Percentiles rank a stretch among this genome's conserved stretches.
Evolutionary conservation across 2,329 filamentous ascomycete genomes (phyloP).

Genomic region (Aspergillus amoenus): DNA sequence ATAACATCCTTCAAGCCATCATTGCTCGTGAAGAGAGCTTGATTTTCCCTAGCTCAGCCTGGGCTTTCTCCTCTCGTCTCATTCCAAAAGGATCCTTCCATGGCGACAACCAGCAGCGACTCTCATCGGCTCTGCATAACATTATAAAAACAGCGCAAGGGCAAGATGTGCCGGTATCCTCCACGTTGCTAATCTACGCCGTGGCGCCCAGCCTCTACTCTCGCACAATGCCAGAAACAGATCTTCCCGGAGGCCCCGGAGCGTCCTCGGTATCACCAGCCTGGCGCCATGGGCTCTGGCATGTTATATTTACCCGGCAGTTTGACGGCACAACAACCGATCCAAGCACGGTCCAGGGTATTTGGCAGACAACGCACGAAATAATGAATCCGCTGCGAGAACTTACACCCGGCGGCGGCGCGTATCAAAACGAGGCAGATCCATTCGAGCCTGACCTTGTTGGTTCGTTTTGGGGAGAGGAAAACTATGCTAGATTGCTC

Average conservation of each 20-base stretch:
- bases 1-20: constrained; percentile 1
- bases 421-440: constrained; percentile 20
- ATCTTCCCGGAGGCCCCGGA: constrained; percentile 15
- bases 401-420: constrained; percentile 15
- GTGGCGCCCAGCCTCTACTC: constrained; percentile 10
- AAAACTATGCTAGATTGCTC: constrained; percentile 16
- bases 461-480: constrained; percentile 16
- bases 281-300: constrained; percentile 22
- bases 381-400: constrained; percentile 17
- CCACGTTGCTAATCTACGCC: constrained; percentile 6
- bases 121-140: constrained; percentile 6
- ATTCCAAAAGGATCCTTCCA: constrained; percentile 6
- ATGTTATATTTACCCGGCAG: constrained; percentile 14
- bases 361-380: constrained; percentile 13
- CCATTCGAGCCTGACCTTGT: constrained; percentile 14
- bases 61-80: constrained; percentile 11
- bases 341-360: constrained; percentile 10
- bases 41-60: constrained; percentile 2
- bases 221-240: constrained; percentile 5
- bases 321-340: constrained; percentile 9
- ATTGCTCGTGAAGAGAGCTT: background rate
- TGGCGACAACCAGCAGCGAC: constrained; percentile 7
- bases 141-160: background rate
- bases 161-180: background rate
- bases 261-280: constrained; percentile 20